Evolutionary conservation across 345 rosid species (phyloP), one percentile per base, ranked within the genome.

Genomic region (Anastatica hierochuntica): DNA sequence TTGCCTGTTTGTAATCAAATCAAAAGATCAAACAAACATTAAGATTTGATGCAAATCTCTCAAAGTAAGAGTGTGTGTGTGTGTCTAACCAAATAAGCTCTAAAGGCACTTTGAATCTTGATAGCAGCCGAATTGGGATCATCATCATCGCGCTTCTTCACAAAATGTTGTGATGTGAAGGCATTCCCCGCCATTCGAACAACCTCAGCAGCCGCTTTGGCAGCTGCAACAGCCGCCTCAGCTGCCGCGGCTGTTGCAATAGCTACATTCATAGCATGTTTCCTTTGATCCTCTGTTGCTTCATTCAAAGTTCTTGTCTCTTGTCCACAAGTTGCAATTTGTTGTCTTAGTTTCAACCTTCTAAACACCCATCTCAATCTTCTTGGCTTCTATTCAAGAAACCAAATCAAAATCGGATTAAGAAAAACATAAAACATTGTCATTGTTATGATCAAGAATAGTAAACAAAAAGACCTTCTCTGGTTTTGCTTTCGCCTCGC

Each of bases 131-230:
- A 30, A 46, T 58, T 58, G 5, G 53, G 69, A 19, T 77, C 77
- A 3, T 16, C n/a, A n/a, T n/a, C n/a, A n/a, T n/a, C n/a, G n/a
- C n/a, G 49, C 3, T 43, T 56, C 27, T 67, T 58, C 29, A 60
- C 56, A 40, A 16, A 64, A 58, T 45, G 63, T 49, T 34, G 63
- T 52, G 77, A 42, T 5, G 69, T 65, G n/a, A 84, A 76, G 40
- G 73, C 54, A 11, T 72, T 56, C 11, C 62, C 70, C 0, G 88
- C 76, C 47, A 86, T 79, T 10, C 82, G 70, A 31, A 90, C 97
- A 58, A 86, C 84, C 71, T 86, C 94, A n/a, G 95, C 95, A 0
- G 97, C 97, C 0, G 94, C 94, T 6, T 72, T 76, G 14, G 95
- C 97, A 1, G 97, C 88, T 24, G 86, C 88, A 56, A 90, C 80